Base-by-base conservation (phyloP, 1,139 yeast genomes). In the Magnusiomyces fungicola region DNA sequence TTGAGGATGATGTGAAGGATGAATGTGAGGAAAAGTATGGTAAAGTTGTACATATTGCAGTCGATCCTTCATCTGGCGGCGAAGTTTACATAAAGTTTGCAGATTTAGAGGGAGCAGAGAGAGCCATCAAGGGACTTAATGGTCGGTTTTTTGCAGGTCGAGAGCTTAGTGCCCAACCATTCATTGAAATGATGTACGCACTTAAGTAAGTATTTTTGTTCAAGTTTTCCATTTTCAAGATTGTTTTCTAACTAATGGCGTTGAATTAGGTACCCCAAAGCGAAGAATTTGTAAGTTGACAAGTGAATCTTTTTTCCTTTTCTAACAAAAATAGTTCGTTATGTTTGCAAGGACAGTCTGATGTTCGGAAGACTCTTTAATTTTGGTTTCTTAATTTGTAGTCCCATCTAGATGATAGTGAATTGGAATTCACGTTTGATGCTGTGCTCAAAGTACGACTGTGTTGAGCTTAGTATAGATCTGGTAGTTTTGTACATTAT, bases 21-120 rank as follows among this genome's bases (percentile, higher is more conserved):
- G 72, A 68, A 50, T 68, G 72, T 50, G 69, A 68, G 46, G 69
- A 64, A 23, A 63, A 65, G 52, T 68, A 68, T 49, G 72, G 72
- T 33, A 51, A 57, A 37, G 68, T 68, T 3, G 57, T 57, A 14
- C 70, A 69, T 49, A 59, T 69, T 37, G 53, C 58, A 12, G 65
- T 68, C 22, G 70, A 66, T 14, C 58, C 63, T 3, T 53, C 54
- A 24, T 59, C 67, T 14, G 52, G 56, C 24, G 72, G 72, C 27
- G 68, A 67, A 38, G 62, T 68, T 21, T 67, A 60, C 47, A 55
- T 66, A 46, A 68, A 67, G 46, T 69, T 69, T 56, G 61, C 53
- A 30, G 52, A 55, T 7, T 50, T 56, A n/a, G 58, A 55, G 25
- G 58, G 57, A n/a, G 68, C 66, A 19, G 60, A 57, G 37, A 29